phyloP scores from a whole-genome alignment of 2,329 filamentous ascomycete genomes.

The Colletotrichum sp. region DNA sequence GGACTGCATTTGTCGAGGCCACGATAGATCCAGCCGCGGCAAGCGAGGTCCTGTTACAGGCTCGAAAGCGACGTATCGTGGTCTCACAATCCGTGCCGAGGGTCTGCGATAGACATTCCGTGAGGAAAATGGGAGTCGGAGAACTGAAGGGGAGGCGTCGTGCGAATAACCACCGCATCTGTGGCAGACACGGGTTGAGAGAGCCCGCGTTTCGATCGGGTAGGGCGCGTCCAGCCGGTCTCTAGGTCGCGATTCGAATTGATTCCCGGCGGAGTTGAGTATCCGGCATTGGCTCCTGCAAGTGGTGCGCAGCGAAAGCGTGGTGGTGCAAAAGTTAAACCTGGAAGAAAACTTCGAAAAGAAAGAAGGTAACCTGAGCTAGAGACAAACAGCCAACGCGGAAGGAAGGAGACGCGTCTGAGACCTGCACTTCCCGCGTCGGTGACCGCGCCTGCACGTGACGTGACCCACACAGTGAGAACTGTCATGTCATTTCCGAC shows the following conservation, averaged over 20 bases:
- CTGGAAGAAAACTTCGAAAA: neutral
- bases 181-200: slow-evolving; percentile 40
- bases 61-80: slow-evolving; percentile 63
- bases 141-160: slow-evolving; percentile 80
- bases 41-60: slow-evolving; percentile 61
- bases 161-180: slow-evolving; percentile 53
- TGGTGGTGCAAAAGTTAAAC: neutral
- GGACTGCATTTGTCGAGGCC: slow-evolving; percentile 32
- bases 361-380: neutral
- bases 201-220: slow-evolving; percentile 39
- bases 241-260: slow-evolving; percentile 36
- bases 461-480: neutral
- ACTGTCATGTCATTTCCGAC: accelerated
- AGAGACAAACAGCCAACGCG: neutral
- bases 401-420: neutral
- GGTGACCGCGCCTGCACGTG: slow-evolving; percentile 30
- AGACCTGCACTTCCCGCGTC: neutral
- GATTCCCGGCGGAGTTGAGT: neutral
- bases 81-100: slow-evolving; percentile 37
- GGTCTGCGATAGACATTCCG: slow-evolving; percentile 64
- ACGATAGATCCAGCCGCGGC: slow-evolving; percentile 51
- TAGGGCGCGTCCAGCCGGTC: slow-evolving; percentile 18
- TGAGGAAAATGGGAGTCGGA: slow-evolving; percentile 74
- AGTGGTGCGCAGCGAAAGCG: neutral
- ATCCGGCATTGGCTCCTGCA: neutral